Evolutionary conservation across 331 rosid species (phyloP).

Genomic region (Pyrus hybrid): DNA sequence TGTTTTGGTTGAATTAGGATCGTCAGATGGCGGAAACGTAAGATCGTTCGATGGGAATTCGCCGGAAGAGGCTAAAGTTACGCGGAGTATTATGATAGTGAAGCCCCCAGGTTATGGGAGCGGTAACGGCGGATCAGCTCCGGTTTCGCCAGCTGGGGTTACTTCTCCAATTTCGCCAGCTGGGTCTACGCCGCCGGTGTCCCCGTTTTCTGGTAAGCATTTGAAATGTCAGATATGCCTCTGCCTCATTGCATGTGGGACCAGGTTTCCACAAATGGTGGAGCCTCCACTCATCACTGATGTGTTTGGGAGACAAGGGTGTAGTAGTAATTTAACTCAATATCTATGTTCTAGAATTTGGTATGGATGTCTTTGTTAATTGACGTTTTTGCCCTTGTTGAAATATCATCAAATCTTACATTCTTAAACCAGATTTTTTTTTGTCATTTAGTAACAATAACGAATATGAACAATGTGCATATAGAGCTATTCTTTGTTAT

Average conservation of each 20-base stretch:
- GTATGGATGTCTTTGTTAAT: too few relatives aligned
- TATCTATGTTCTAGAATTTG: too few relatives aligned
- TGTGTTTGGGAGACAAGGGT: not conserved
- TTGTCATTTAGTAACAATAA: too few relatives aligned
- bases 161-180: conserved; percentile 52
- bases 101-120: conserved; percentile 70
- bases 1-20: conserved; percentile 37
- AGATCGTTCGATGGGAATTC: conserved; percentile 58
- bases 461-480: too few relatives aligned
- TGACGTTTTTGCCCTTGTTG: too few relatives aligned
- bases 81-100: conserved; percentile 89
- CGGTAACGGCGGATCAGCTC: conserved; percentile 53
- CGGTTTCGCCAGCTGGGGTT: conserved; percentile 25
- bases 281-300: not conserved
- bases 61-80: conserved; percentile 48
- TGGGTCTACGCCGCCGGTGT: conserved; percentile 42
- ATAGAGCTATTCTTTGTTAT: too few relatives aligned
- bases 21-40: conserved; percentile 34
- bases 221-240: not conserved
- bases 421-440: too few relatives aligned
- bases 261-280: not conserved
- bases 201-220: conserved; percentile 40
- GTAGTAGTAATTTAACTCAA: too few relatives aligned
- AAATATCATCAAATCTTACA: too few relatives aligned
- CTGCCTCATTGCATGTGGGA: not conserved